Evolutionary conservation across 208 protist species (phyloP).

Genomic region (Crithidia bombi): DNA sequence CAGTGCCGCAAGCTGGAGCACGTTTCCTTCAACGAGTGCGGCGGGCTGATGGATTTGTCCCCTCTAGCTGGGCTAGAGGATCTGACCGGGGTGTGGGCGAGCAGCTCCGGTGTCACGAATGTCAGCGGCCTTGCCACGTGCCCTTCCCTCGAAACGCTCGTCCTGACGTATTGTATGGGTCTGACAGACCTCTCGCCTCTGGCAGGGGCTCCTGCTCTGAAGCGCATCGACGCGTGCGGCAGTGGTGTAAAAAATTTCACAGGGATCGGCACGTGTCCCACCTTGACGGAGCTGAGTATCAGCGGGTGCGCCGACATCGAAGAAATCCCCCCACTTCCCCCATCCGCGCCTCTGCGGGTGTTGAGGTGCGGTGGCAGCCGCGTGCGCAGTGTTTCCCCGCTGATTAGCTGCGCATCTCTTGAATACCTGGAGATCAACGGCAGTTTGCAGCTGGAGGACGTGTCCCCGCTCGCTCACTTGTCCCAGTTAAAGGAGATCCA

Average conservation of each 20-base stretch:
- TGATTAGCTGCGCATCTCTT: background rate
- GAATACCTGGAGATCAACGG: background rate
- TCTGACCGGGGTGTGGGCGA: slow-evolving; percentile 1
- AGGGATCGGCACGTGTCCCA: background rate
- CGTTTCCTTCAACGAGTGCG: slow-evolving; percentile 10
- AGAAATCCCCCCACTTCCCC: background rate
- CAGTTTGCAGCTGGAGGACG: background rate
- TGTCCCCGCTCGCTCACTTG: slow-evolving; percentile 8
- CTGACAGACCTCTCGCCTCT: slow-evolving; percentile 11
- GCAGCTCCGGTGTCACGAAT: slow-evolving; percentile 3
- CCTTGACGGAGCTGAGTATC: background rate
- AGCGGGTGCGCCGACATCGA: slow-evolving; percentile 6
- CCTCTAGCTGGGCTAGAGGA: slow-evolving; percentile 11
- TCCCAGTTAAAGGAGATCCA: slow-evolving; percentile 5
- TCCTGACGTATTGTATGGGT: background rate
- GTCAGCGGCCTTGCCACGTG: slow-evolving; percentile 8
- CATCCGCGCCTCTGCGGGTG: background rate
- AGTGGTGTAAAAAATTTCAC: slow-evolving; percentile 4
- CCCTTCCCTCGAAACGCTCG: background rate
- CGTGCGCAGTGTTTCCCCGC: background rate
- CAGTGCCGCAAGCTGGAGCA: slow-evolving; percentile 7
- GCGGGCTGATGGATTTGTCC: slow-evolving; percentile 2
- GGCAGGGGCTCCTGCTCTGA: slow-evolving; percentile 9
- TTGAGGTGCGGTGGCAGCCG: background rate
- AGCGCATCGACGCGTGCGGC: background rate